Base-by-base conservation (phyloP, 768 basidiomycete species). In the Lenzites betulinus region DNA sequence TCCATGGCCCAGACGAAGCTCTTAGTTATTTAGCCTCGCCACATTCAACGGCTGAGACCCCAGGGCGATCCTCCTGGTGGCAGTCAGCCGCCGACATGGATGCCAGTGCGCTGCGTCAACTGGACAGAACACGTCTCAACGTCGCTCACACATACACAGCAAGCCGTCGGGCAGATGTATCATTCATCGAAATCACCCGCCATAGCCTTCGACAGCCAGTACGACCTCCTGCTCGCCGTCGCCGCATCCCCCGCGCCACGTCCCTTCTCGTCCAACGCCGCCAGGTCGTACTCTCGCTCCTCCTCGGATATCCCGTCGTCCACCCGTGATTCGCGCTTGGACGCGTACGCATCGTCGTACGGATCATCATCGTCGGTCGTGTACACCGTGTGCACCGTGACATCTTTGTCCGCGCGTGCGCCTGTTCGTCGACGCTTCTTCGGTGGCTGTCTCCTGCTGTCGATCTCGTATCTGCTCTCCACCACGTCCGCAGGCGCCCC, bases 131-230 rank as follows among this genome's bases (percentile, higher is more conserved):
- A 50, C 28, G 56, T 58, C 56, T 39, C 15, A 18, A 39, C 38
- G 15, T 16, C 38, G 38, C 15, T 39, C 38, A 39, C 2, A 28
- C 28, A 51, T 51, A 8, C 7, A 38, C 18, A 18, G 28, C 50
- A 35, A 20, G 20, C 39, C 35, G 54, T 56, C 33, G 46, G 35
- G 6, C 23, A 18, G 47, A 49, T 15, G 39, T 39, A 22, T 28
- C 41, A 25, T 23, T n/a, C 16, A 38, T 23, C 54, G 3, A 26
- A 66, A 54, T 71, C 63, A 69, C 69, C 69, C 67, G 70, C 35
- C 76, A 76, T 66, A 71, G 70, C 7, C 59, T 87, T 89, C 22
- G 83, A 81, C 44, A 86, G 64, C 87, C 86, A 86, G 68, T 81
- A 87, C 5, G 78, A 79, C 57, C 84, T 77, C 33, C 75, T 79